phyloP scores from a whole-genome alignment of 805 yeast genomes.

The Yarrowia deformans region DNA sequence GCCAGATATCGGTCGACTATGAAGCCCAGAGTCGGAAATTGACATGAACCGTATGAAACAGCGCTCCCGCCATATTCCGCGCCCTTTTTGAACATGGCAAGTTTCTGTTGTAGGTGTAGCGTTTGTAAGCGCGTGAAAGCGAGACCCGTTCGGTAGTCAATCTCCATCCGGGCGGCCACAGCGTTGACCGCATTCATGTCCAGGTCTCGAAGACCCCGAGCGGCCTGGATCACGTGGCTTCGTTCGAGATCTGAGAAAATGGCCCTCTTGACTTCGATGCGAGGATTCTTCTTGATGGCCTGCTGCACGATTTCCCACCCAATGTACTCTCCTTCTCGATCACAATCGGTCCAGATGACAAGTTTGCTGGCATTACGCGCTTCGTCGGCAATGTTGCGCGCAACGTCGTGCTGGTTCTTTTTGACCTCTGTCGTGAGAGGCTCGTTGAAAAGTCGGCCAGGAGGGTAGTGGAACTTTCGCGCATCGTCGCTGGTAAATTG shows the following conservation, averaged over 20 bases:
- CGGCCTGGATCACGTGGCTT: conserved; percentile 75
- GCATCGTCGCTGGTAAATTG: conserved; percentile 58
- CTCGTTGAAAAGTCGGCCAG: conserved; percentile 73
- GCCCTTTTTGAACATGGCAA: conserved; percentile 48
- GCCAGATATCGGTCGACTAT: conserved; percentile 90
- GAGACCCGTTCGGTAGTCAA: conserved; percentile 88
- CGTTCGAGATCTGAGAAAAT: conserved; percentile 86
- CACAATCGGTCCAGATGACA: conserved; percentile 99
- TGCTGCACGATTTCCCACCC: conserved; percentile 81
- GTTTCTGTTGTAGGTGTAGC: conserved; percentile 50
- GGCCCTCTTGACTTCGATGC: conserved; percentile 71
- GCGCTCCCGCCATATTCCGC: conserved; percentile 42
- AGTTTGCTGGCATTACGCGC: conserved; percentile 66
- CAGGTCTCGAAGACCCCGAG: conserved; percentile 66
- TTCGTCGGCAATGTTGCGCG: conserved; percentile 70
- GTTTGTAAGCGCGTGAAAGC: conserved; percentile 86
- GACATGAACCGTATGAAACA: conserved; percentile 91
- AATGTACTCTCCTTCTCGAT: conserved; percentile 93
- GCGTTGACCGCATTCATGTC: conserved; percentile 80
- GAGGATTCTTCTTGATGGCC: conserved; percentile 63
- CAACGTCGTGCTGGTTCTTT: conserved; percentile 55
- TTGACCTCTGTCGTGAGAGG: conserved; percentile 59
- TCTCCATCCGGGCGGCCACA: conserved; percentile 82
- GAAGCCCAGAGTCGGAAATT: conserved; percentile 95
- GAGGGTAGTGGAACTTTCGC: conserved; percentile 55